Evolutionary conservation across 2,329 filamentous ascomycete genomes (phyloP), one percentile per base, ranked within the genome.

Genomic region (Leptographium wingfieldii): DNA sequence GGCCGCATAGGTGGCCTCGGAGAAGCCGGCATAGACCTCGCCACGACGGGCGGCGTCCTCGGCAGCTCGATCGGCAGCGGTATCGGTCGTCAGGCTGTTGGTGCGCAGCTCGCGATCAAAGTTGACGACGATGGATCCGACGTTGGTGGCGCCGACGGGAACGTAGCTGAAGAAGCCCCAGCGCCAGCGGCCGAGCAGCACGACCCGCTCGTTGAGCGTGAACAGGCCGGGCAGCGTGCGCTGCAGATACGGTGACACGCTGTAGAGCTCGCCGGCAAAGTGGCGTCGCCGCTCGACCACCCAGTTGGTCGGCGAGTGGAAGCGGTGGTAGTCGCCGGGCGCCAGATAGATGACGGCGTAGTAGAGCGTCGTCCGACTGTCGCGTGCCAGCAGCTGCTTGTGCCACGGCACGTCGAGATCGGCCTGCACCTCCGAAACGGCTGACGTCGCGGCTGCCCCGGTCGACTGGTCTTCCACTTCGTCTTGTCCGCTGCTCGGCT

Each of bases 91-190:
- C 58, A 99, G 78, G 66, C 85, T 91, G 74, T 99, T 99, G 57
- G 95, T 95, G 64, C 92, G 86, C 62, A 99, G 78, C 73, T 99
- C 94, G 62, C 86, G 80, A 74, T 99, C 95, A 72, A 99, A 99
- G 75, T 99, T 96, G 76, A 99, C 83, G 70, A 90, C 88, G 74
- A 99, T 97, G 62, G 89, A 95, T 60, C 94, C 94, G 53, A 99
- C 94, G 68, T 99, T 99, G 27, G 94, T 99, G 9, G 94, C 94
- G 63, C 94, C 94, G 40, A 99, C 94, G 16, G 95, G 92, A 0
- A 90, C 92, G 74, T 91, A 96, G 65, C 86, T 88, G 78, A 99
- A 99, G 81, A 99, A 97, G 22, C 94, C 94, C 82, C 90, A 95
- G 60, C 92, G 87, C 94, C 94, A 99, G 61, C 91, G 83, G 22